Evolutionary conservation across 225 moss, liverwort and hornwort genomes (phyloP).

Genomic region (Lunularia cruciata): DNA sequence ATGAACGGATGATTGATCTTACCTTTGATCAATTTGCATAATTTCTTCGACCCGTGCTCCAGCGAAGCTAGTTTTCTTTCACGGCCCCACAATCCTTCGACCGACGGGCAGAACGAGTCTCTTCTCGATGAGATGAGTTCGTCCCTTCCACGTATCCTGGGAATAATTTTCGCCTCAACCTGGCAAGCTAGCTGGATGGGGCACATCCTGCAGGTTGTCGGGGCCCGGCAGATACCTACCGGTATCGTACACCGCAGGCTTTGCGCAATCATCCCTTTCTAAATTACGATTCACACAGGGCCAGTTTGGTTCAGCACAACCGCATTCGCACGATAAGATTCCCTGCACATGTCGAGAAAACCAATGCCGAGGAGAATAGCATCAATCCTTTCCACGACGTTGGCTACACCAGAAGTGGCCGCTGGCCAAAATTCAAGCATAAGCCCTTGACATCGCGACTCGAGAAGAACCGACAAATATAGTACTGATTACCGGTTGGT

Average conservation of each 20-base stretch:
- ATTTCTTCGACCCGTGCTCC: slow-evolving; percentile 3
- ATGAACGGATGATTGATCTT: not conserved
- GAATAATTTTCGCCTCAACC: not conserved
- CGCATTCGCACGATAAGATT: too few species aligned
- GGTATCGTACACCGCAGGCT: slow-evolving; percentile 13
- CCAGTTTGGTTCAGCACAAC: too few species aligned
- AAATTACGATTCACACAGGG: too few species aligned
- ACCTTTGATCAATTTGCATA: slow-evolving; percentile 26
- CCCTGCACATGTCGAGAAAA: too few species aligned
- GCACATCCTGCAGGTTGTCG: slow-evolving; percentile 17
- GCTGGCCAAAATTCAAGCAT: too few species aligned
- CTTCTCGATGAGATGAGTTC: not conserved
- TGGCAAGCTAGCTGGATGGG: slow-evolving; percentile 15
- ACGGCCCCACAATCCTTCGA: slow-evolving; percentile 11
- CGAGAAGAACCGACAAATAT: too few species aligned
- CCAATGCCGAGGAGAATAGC: too few species aligned
- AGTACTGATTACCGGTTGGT: too few species aligned
- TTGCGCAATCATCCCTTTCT: slow-evolving; percentile 25
- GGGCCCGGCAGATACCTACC: not conserved
- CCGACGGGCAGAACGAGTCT: not conserved
- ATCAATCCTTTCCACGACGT: too few species aligned
- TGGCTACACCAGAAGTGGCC: too few species aligned
- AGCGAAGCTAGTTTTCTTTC: not conserved
- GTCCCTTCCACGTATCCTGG: slow-evolving; percentile 4
- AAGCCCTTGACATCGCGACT: too few species aligned